phyloP scores from a whole-genome alignment of 768 basidiomycete genomes.

The Suillus cothurnatus region DNA sequence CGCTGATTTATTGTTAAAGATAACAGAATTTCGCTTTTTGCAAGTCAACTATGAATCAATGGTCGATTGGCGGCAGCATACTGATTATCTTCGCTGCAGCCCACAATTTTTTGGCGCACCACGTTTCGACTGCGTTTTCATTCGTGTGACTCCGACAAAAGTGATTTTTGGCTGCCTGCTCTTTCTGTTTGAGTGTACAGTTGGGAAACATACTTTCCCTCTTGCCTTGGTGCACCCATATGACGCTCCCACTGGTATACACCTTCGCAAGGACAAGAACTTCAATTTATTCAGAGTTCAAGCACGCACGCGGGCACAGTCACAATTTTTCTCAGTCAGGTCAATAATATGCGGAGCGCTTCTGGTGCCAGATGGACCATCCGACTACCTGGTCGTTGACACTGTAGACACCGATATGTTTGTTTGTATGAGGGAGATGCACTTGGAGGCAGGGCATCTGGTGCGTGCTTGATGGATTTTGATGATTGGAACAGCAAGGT shows the following conservation, averaged over 20 bases:
- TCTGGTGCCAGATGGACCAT: constrained; percentile 19
- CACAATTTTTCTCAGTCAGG: constrained; percentile 25
- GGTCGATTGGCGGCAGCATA: constrained; percentile 29
- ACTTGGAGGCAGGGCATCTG: background rate
- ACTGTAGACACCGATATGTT: constrained; percentile 35
- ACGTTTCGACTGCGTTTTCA: constrained; percentile 31
- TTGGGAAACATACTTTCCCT: constrained; percentile 10
- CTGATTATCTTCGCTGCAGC: constrained; percentile 32
- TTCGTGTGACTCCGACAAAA: constrained; percentile 16
- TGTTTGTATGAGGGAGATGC: constrained; percentile 1
- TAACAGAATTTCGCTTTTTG: constrained; percentile 28
- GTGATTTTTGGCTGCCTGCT: constrained; percentile 23
- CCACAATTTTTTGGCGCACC: constrained; percentile 30
- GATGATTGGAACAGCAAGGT: no score
- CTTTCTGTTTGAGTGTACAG: constrained; percentile 20
- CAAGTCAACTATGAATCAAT: constrained; percentile 30
- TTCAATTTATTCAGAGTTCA: constrained; percentile 23
- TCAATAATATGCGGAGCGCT: constrained; percentile 35
- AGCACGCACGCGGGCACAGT: constrained; percentile 4
- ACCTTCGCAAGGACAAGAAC: constrained; percentile 23
- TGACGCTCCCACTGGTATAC: constrained; percentile 14
- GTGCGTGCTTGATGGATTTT: background rate
- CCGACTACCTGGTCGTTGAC: constrained; percentile 31
- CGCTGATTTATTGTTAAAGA: constrained; percentile 14
- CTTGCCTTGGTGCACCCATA: constrained; percentile 23